Percentiles rank a stretch among this genome's conserved stretches.
Evolutionary conservation across 2,329 filamentous ascomycete species (phyloP).

Genomic region (Pseudocercospora fuligena): DNA sequence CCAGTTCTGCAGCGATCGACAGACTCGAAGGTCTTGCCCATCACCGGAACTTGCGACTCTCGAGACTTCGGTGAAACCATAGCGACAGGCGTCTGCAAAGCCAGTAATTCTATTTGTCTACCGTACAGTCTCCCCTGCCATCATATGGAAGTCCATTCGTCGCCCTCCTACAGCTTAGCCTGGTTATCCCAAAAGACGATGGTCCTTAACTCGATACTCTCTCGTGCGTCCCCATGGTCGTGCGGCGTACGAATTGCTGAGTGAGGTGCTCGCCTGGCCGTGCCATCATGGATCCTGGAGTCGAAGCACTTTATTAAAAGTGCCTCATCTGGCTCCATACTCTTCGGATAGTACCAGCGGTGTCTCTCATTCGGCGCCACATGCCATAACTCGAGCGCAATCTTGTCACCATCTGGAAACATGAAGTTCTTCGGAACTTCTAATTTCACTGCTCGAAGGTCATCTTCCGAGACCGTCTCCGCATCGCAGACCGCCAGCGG

Average conservation of each 20-base stretch:
- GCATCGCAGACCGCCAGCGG: constrained; percentile 21
- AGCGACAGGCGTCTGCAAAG: too few species aligned
- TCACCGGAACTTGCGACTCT: too few species aligned
- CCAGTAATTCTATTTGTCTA: too few species aligned
- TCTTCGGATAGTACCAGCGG: constrained; percentile 21
- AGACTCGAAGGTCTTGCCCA: too few species aligned
- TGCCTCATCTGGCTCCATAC: constrained; percentile 50
- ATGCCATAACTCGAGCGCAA: constrained; percentile 12
- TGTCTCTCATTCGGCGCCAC: constrained; percentile 19
- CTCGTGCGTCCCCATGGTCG: constrained; percentile 51
- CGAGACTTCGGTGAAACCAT: too few species aligned
- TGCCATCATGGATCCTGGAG: constrained; percentile 57
- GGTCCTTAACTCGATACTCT: constrained; percentile 61
- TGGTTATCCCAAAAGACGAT: constrained; percentile 53
- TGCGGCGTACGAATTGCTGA: constrained; percentile 59
- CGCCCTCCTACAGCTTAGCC: not conserved
- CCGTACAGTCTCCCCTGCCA: too few species aligned
- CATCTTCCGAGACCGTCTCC: constrained; percentile 15
- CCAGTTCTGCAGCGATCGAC: too few species aligned
- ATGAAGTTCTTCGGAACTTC: constrained; percentile 17
- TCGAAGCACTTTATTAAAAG: constrained; percentile 68
- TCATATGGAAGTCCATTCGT: too few species aligned
- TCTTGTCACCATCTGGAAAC: constrained; percentile 5
- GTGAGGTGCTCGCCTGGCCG: constrained; percentile 61
- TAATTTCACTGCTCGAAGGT: constrained; percentile 17